Conservation (phyloP, 371 early-diverging fungal genomes). For the Saksenaea vasiformis region DNA sequence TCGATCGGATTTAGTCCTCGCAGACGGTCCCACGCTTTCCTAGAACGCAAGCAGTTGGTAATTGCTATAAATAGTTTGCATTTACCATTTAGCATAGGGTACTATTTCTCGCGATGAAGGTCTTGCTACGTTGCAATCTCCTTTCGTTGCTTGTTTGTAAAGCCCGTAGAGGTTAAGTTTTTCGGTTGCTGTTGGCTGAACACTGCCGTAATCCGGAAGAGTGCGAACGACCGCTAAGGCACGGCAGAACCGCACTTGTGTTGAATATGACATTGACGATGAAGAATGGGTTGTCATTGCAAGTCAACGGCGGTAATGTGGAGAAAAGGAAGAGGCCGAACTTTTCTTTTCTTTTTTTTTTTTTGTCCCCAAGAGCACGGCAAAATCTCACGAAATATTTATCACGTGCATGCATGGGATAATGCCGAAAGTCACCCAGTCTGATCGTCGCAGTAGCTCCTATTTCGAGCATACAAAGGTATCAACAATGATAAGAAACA, state of each 20-base stretch:
- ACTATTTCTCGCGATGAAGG: conserved; percentile 27
- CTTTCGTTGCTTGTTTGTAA: conserved; percentile 78
- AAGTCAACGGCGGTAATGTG: neutral
- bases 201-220: conserved; percentile 22
- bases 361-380: neutral
- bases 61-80: neutral
- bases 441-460: too few relatives aligned
- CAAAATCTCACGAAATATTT: too few relatives aligned
- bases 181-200: conserved; percentile 64
- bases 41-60: neutral
- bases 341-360: neutral
- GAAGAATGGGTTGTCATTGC: conserved; percentile 3
- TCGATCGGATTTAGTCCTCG: conserved; percentile 35
- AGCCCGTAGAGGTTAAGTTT: conserved; percentile 71
- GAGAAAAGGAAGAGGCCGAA: neutral
- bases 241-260: conserved; percentile 33
- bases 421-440: too few relatives aligned
- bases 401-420: too few relatives aligned
- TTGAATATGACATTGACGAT: conserved; percentile 10
- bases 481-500: too few relatives aligned
- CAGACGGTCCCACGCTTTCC: conserved; percentile 41
- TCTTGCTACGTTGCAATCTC: conserved; percentile 60
- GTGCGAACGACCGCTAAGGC: conserved; percentile 33
- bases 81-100: conserved; percentile 40
- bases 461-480: too few relatives aligned